phyloP scores from a whole-genome alignment of 75 land plant genomes.

The Azolla pinnata region DNA sequence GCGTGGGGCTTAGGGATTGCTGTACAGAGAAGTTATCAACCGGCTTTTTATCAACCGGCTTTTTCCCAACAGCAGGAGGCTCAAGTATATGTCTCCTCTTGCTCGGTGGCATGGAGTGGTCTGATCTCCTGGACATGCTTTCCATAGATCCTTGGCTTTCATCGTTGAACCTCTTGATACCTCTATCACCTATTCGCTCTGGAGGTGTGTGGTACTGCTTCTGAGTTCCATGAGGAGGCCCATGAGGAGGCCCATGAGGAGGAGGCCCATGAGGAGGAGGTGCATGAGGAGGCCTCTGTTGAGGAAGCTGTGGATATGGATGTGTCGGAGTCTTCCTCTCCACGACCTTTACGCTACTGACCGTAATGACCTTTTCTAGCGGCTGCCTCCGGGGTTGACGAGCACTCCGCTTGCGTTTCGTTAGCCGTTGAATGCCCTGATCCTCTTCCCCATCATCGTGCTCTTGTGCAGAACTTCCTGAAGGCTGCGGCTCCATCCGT shows the following conservation, averaged over 20 bases:
- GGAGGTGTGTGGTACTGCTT: background rate
- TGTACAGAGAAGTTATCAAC: constrained; percentile 10
- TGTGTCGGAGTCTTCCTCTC: background rate
- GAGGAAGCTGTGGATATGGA: background rate
- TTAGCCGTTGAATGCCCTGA: constrained; percentile 70
- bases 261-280: background rate
- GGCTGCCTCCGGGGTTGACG: constrained; percentile 50
- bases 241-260: background rate
- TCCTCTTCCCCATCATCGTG: constrained; percentile 82
- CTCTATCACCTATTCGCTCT: too few species aligned
- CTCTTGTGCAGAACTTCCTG: constrained; percentile 84
- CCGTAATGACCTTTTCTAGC: constrained; percentile 28
- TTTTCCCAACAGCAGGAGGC: constrained; percentile 30
- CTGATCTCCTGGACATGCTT: constrained; percentile 25
- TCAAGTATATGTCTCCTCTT: constrained; percentile 38
- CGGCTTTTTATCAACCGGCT: constrained; percentile 21
- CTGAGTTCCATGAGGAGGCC: background rate
- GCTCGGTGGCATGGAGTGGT: constrained; percentile 27
- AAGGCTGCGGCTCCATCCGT: constrained; percentile 63
- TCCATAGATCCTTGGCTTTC: constrained; percentile 23
- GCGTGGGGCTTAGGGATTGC: constrained; percentile 34
- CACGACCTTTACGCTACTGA: background rate
- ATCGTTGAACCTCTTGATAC: constrained; percentile 17
- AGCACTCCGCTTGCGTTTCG: constrained; percentile 80
- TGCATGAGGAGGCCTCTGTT: background rate